Evolutionary conservation across 2,329 filamentous ascomycete genomes (phyloP), one percentile per base, ranked within the genome.

Genomic region (Neocucurbitaria cava): DNA sequence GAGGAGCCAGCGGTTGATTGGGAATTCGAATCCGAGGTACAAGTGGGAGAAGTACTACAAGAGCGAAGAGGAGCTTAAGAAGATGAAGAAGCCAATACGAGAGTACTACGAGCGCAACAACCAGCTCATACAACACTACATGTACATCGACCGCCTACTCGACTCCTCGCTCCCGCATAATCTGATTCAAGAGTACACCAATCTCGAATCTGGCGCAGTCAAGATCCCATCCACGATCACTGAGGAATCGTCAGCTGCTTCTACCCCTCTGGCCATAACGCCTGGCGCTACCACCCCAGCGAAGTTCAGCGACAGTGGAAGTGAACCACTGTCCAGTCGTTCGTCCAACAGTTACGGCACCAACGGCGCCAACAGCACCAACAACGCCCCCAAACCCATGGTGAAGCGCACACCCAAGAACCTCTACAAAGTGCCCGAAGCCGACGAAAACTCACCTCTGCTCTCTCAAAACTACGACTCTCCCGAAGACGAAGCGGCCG

Each of bases 131-230:
- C 90, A 95, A 74, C 90, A 96, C 73, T 98, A 97, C 74, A 82
- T 96, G 59, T 97, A 96, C 74, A 96, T 97, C 66, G 94, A 97
- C 77, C 86, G 89, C 47, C 81, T 98, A 52, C 83, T 98, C 57
- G 92, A 96, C 77, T 96, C 92, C 8, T 93, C 91, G 26, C 85
- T 96, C n/a, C 93, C 93, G 1, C 93, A 96, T 70, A 89, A 94
- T 66, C 81, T 98, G 40, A 87, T 98, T 53, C 93, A 96, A 70
- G 93, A 97, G 76, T 97, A 96, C 75, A 88, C 88, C 60, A 81
- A 89, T 59, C 79, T 87, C 45, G 81, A 85, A 39, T 80, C 81
- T 18, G 83, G 81, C 35, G 81, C 81, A 21, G 82, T 85, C 44
- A 84, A 87, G 62, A 83, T 92, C 6, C 90, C 91, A 1, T 81